Conservation (phyloP, 257 asterid species). For the Mentha longifolia region DNA sequence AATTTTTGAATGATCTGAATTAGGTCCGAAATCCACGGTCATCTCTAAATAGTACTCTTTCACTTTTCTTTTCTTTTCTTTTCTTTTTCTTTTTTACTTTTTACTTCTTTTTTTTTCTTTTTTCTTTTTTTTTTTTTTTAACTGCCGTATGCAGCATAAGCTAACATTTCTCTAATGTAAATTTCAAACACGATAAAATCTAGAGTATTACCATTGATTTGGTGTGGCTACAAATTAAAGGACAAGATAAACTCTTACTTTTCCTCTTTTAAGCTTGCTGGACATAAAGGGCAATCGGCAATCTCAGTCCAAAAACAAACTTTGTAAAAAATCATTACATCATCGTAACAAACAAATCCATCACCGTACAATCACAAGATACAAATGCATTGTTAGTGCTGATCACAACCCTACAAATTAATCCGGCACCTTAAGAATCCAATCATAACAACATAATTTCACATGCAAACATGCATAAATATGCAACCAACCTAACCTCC, state of each 20-base stretch:
- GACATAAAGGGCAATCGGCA: conserved; percentile 10
- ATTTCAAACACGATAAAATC: too few relatives aligned
- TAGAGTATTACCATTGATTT: too few relatives aligned
- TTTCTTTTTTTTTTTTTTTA: too few relatives aligned
- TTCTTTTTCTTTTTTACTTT: too few relatives aligned
- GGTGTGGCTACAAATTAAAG: too few relatives aligned
- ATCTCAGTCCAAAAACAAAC: conserved; percentile 1
- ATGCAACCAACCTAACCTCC: neutral
- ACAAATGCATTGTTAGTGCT: conserved; percentile 22
- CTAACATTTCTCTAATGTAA: too few relatives aligned
- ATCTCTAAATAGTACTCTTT: too few relatives aligned
- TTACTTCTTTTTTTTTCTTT: too few relatives aligned
- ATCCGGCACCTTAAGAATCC: conserved; percentile 32
- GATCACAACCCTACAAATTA: conserved; percentile 11
- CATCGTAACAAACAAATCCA: neutral
- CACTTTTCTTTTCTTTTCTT: too few relatives aligned
- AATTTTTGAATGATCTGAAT: too few relatives aligned
- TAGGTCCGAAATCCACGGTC: too few relatives aligned
- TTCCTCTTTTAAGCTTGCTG: neutral
- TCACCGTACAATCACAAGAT: conserved; percentile 22
- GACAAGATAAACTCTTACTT: neutral
- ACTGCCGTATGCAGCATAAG: too few relatives aligned
- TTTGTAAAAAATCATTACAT: neutral
- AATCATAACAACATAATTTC: neutral
- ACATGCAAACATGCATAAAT: conserved; percentile 32